Percentiles rank a stretch among this genome's conserved stretches.
phyloP scores from a whole-genome alignment of 148 eudicot species.

The Suaeda aralocaspica region DNA sequence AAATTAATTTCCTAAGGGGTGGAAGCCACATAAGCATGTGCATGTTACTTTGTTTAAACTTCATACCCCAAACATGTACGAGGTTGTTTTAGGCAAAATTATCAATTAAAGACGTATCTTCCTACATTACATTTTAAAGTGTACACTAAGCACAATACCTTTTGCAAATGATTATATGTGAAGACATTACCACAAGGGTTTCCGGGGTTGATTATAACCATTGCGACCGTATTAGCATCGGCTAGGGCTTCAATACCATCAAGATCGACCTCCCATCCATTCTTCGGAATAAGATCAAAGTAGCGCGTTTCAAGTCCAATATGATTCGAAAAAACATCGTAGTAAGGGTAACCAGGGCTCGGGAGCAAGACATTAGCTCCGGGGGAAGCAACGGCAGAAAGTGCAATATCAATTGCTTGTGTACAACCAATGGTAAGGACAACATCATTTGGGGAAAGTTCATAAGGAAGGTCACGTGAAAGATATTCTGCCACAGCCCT shows the following conservation, averaged over 20 bases:
- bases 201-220: slow-evolving; percentile 68
- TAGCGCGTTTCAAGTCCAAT: slow-evolving; percentile 57
- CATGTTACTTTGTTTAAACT: no score
- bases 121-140: background rate
- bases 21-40: background rate
- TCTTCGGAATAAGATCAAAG: slow-evolving; percentile 57
- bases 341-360: slow-evolving; percentile 56
- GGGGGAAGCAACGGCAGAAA: slow-evolving; percentile 46
- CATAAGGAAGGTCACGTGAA: slow-evolving; percentile 44
- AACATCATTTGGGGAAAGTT: slow-evolving; percentile 48
- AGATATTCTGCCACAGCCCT: slow-evolving; percentile 70
- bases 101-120: no score
- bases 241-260: slow-evolving; percentile 47
- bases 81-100: no score
- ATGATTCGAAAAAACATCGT: slow-evolving; percentile 46
- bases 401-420: slow-evolving; percentile 52
- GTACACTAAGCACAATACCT: no score
- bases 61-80: no score
- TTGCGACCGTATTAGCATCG: slow-evolving; percentile 66
- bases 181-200: slow-evolving; percentile 82
- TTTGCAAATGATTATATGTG: slow-evolving; percentile 42
- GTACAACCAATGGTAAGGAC: slow-evolving; percentile 53
- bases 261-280: slow-evolving; percentile 70
- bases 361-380: slow-evolving; percentile 64
- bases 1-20: no score